Percentiles rank a stretch among this genome's conserved stretches.
Evolutionary conservation across 345 rosid species (phyloP).

Genomic region (Citrus sp.): DNA sequence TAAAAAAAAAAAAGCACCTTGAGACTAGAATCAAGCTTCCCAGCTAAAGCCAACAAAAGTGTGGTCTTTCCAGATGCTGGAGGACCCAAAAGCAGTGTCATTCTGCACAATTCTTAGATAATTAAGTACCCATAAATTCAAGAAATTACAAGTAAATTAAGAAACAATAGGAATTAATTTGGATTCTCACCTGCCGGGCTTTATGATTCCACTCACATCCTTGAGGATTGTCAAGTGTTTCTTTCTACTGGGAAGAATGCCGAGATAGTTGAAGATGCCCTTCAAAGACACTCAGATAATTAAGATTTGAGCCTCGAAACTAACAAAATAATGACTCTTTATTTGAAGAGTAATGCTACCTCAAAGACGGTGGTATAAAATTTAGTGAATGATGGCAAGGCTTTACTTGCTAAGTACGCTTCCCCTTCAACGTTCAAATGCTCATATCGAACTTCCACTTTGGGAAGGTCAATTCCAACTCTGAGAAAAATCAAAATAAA

Average conservation of each 20-base stretch:
- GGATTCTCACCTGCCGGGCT: slow-evolving; percentile 52
- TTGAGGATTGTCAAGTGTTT: slow-evolving; percentile 53
- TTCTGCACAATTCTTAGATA: slow-evolving; percentile 25
- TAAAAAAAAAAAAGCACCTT: slow-evolving; percentile 2
- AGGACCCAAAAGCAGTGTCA: slow-evolving; percentile 80
- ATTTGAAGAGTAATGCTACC: slow-evolving; percentile 33
- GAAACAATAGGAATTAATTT: background rate
- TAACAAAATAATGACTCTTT: background rate
- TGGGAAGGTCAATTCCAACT: slow-evolving; percentile 50
- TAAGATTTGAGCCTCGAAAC: background rate
- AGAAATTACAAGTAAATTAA: background rate
- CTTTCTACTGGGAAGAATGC: slow-evolving; percentile 45
- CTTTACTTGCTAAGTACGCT: slow-evolving; percentile 60
- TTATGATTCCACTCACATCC: slow-evolving; percentile 64
- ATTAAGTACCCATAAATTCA: background rate
- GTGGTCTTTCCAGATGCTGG: slow-evolving; percentile 81
- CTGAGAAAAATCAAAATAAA: slow-evolving; percentile 10
- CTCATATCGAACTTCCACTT: slow-evolving; percentile 56
- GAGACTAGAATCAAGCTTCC: slow-evolving; percentile 59
- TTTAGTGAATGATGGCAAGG: slow-evolving; percentile 57
- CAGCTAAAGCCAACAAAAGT: slow-evolving; percentile 68
- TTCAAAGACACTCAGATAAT: slow-evolving; percentile 4
- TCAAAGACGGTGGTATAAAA: slow-evolving; percentile 45
- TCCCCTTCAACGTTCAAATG: slow-evolving; percentile 52
- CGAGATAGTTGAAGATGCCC: slow-evolving; percentile 26